These are phyloP conservation scores for Fusarium cicatricum DNA, from an alignment of 2,329 filamentous ascomycete genomes.

Conservation along the genomic window DNA sequence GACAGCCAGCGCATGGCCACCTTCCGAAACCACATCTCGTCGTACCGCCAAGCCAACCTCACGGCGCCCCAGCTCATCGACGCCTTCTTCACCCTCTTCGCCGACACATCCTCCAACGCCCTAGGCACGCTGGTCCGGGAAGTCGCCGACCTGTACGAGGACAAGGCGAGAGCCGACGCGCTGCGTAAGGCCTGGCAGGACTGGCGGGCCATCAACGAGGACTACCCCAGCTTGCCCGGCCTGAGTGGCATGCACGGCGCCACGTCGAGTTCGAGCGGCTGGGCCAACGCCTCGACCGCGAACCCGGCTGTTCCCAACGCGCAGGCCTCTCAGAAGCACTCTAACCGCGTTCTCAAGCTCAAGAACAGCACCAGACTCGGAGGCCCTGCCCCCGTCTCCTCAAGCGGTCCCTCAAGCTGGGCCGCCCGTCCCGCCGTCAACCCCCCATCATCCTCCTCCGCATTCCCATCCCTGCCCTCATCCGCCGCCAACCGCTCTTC, in stretches of 20 bases:
- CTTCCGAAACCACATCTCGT: slow-evolving; percentile 83
- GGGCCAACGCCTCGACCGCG: slow-evolving; percentile 67
- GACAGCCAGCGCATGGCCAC: slow-evolving; percentile 76
- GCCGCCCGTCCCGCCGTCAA: slow-evolving; percentile 27
- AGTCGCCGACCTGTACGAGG: slow-evolving; percentile 91
- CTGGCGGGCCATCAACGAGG: slow-evolving; percentile 95
- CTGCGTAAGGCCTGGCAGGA: slow-evolving; percentile 90
- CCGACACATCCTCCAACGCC: slow-evolving; percentile 78
- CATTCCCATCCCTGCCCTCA: slow-evolving; percentile 56
- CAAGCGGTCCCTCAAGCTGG: slow-evolving; percentile 33
- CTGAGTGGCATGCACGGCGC: slow-evolving; percentile 73
- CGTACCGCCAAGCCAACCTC: slow-evolving; percentile 75
- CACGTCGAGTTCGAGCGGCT: slow-evolving; percentile 63
- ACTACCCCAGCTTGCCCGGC: slow-evolving; percentile 88
- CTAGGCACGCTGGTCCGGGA: slow-evolving; percentile 91
- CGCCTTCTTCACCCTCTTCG: slow-evolving; percentile 84
- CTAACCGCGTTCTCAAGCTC: slow-evolving; percentile 64
- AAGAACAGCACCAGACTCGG: slow-evolving; percentile 65
- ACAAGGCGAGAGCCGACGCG: slow-evolving; percentile 74
- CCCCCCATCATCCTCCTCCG: slow-evolving; percentile 43
- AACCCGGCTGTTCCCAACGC: slow-evolving; percentile 58
- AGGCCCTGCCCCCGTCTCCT: slow-evolving; percentile 43
- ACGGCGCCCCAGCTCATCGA: slow-evolving; percentile 83
- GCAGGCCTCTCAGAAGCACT: slow-evolving; percentile 57
- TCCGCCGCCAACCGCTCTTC: slow-evolving; percentile 24